Evolutionary conservation across 169 alveolate species (phyloP), one percentile per base, ranked within the genome.

Genomic region (Neospora caninum): DNA sequence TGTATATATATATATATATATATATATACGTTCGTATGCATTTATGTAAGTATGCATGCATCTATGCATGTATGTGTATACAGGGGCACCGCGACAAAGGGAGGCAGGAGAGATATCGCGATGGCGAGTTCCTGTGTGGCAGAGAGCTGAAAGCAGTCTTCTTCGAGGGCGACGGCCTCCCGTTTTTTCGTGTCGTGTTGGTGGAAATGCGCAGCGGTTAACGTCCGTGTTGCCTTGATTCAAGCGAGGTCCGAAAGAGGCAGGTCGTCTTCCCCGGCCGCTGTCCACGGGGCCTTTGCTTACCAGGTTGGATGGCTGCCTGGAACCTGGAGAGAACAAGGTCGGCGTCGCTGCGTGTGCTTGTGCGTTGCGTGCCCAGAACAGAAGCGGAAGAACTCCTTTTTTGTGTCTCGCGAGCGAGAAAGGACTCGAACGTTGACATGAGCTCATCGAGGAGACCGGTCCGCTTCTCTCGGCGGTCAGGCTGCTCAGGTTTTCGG

Each of bases 11-110:
- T n/a, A n/a, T n/a, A n/a, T n/a, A n/a, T n/a, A n/a, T n/a, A n/a
- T n/a, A 18, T 38, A 73, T 22, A 38, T 38, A 73, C 41, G 41
- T 73, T 58, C 25, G 18, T 20, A 58, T 18, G 18, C 73, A 20
- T 58, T 18, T 25, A 58, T 58, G 73, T 58, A 58, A 58, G 73
- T 58, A 20, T 58, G 73, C 73, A 58, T 58, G 73, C 73, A 58
- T 58, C 73, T 58, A 25, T 58, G 73, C 73, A 84, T 41, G 91
- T 69, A n/a, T n/a, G n/a, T n/a, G n/a, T n/a, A n/a, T n/a, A n/a
- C n/a, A n/a, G n/a, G n/a, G n/a, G n/a, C n/a, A n/a, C n/a, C n/a
- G n/a, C n/a, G n/a, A n/a, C n/a, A n/a, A n/a, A n/a, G n/a, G n/a
- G n/a, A n/a, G n/a, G n/a, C n/a, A n/a, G n/a, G n/a, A n/a, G n/a